phyloP scores from a whole-genome alignment of 2,329 filamentous ascomycete genomes.

The Aspergillus sp. region DNA sequence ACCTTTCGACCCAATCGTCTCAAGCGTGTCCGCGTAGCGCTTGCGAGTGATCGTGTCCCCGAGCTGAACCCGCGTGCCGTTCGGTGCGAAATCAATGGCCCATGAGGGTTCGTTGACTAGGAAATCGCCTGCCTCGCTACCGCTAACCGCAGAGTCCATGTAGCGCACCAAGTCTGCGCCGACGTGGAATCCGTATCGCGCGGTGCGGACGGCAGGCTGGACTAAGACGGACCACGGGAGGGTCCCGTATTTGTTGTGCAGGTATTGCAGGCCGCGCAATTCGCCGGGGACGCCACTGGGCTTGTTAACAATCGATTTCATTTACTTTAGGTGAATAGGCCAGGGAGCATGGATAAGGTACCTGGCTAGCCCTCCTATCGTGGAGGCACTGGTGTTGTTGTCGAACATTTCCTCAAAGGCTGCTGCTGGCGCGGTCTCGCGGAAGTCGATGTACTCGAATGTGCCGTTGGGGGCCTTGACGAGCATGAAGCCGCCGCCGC shows the following conservation, averaged over 20 bases:
- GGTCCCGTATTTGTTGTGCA: constrained; percentile 63
- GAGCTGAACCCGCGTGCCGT: constrained; percentile 68
- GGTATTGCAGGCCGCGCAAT: constrained; percentile 73
- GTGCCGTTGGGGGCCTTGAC: constrained; percentile 70
- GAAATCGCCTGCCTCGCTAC: constrained; percentile 57
- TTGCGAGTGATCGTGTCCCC: constrained; percentile 79
- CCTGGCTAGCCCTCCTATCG: constrained; percentile 70
- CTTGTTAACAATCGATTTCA: background rate
- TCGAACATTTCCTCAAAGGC: constrained; percentile 83
- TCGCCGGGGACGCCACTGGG: constrained; percentile 57
- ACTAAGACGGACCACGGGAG: constrained; percentile 72
- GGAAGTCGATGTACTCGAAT: constrained; percentile 86
- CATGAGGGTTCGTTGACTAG: constrained; percentile 73
- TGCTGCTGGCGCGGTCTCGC: constrained; percentile 81
- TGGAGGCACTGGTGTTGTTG: constrained; percentile 65
- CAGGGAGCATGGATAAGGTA: constrained; percentile 21
- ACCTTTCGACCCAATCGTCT: constrained; percentile 72
- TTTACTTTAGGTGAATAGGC: too few relatives aligned
- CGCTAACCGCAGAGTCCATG: constrained; percentile 58
- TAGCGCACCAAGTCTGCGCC: constrained; percentile 73
- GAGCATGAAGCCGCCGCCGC: constrained; percentile 87
- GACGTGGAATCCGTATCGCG: constrained; percentile 71
- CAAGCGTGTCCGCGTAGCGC: constrained; percentile 76
- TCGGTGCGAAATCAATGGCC: constrained; percentile 85
- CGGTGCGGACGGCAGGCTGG: constrained; percentile 70